phyloP scores from a whole-genome alignment of 192 early-diverging fungal genomes.

The Polychytrium aggregatum region DNA sequence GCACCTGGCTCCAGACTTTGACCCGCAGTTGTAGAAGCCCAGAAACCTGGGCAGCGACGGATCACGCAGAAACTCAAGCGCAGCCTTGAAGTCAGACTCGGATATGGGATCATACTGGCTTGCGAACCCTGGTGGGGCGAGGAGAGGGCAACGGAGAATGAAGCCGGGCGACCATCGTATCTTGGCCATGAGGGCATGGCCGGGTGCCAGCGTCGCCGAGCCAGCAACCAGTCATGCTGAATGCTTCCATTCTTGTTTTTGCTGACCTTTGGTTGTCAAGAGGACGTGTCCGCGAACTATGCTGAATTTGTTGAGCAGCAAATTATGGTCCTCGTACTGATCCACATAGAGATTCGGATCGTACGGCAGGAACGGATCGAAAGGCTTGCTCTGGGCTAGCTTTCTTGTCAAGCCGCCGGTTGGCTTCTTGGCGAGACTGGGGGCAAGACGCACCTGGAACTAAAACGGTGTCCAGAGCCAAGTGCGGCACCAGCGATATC shows the following conservation, averaged over 20 bases:
- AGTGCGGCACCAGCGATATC: too few species aligned
- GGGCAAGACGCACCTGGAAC: slow-evolving; percentile 23
- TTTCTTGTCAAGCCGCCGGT: neutral
- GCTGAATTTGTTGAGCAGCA: slow-evolving; percentile 57
- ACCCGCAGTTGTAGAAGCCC: slow-evolving; percentile 29
- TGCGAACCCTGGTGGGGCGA: slow-evolving; percentile 9
- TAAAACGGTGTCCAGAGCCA: too few species aligned
- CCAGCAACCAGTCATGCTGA: too few species aligned
- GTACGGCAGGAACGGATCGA: slow-evolving; percentile 22
- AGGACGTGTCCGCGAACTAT: slow-evolving; percentile 45
- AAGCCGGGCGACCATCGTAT: too few species aligned
- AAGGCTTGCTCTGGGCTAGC: neutral
- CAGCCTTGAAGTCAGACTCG: slow-evolving; percentile 12
- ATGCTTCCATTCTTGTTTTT: too few species aligned
- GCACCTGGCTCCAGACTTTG: slow-evolving; percentile 37
- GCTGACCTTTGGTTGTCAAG: slow-evolving; percentile 35
- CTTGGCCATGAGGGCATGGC: too few species aligned
- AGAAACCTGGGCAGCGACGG: slow-evolving; percentile 3
- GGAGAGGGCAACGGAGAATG: neutral
- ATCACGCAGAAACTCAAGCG: slow-evolving; percentile 6
- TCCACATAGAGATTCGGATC: slow-evolving; percentile 10
- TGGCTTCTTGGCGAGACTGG: slow-evolving; percentile 17
- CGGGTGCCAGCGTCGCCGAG: too few species aligned
- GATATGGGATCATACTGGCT: slow-evolving; percentile 14
- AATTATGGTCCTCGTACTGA: slow-evolving; percentile 20